Conservation (phyloP, 768 basidiomycete genomes). For the Hypholoma sublateritium region DNA sequence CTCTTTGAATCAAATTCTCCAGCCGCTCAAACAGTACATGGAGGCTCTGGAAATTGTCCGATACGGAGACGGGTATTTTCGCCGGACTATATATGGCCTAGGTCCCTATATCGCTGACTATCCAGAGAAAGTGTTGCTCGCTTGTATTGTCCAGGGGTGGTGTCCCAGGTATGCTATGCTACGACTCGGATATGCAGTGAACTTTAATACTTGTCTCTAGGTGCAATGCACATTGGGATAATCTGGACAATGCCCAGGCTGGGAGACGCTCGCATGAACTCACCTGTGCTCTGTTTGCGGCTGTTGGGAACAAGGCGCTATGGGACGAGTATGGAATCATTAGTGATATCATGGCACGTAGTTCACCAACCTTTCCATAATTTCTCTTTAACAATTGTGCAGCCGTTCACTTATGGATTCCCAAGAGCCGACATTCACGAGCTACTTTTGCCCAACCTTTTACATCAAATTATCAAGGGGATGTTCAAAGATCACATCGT, state of each 20-base stretch:
- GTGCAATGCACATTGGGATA: conserved; percentile 6
- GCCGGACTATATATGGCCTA: conserved; percentile 26
- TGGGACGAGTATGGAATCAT: conserved; percentile 34
- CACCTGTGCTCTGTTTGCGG: conserved; percentile 19
- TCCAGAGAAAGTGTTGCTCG: conserved; percentile 31
- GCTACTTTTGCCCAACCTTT: conserved; percentile 27
- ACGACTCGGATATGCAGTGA: neutral
- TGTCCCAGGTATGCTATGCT: conserved; percentile 14
- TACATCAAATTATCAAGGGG: conserved; percentile 41
- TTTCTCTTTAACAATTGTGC: neutral
- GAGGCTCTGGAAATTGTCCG: conserved; percentile 19
- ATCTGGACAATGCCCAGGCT: conserved; percentile 4
- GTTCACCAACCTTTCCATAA: neutral
- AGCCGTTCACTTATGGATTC: conserved; percentile 31
- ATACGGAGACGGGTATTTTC: conserved; percentile 30
- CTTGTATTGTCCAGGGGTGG: conserved; percentile 33
- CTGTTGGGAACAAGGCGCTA: conserved; percentile 15
- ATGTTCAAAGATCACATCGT: conserved; percentile 43
- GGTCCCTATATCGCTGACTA: conserved; percentile 37
- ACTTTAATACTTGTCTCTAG: neutral
- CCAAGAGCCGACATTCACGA: conserved; percentile 34
- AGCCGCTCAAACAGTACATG: conserved; percentile 27
- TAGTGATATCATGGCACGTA: conserved; percentile 7
- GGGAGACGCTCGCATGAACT: conserved; percentile 16
- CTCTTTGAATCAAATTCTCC: conserved; percentile 22